Percentiles rank a stretch among this genome's conserved stretches.
These are phyloP conservation scores for Hysterangium stoloniferum DNA, from an alignment of 768 basidiomycete species.

Conservation along the genomic window DNA sequence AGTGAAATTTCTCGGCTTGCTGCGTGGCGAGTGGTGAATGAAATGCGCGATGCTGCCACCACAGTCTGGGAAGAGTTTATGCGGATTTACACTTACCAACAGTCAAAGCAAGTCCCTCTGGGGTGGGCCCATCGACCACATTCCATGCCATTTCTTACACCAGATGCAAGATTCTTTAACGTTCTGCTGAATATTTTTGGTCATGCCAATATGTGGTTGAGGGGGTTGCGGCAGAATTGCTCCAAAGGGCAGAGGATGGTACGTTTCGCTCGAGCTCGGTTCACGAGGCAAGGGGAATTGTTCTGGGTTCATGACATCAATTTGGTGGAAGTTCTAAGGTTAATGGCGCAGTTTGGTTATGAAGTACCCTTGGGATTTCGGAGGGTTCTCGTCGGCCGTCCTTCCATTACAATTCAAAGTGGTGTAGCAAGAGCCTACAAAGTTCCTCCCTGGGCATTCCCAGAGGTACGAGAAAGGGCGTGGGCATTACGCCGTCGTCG, in stretches of 20 bases:
- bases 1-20: constrained; percentile 18
- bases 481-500: not conserved
- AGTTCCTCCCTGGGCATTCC: constrained; percentile 1
- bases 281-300: not conserved
- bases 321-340: constrained; percentile 3
- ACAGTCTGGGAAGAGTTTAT: constrained; percentile 15
- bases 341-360: constrained; percentile 10
- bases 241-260: not conserved
- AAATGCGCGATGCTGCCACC: constrained; percentile 29
- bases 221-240: not conserved
- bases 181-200: constrained; percentile 43
- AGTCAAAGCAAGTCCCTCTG: not conserved
- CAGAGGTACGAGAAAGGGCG: too few species aligned
- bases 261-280: not conserved
- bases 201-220: constrained; percentile 13
- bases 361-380: constrained; percentile 10
- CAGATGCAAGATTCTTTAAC: constrained; percentile 66
- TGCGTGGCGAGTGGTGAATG: constrained; percentile 26
- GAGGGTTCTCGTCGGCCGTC: constrained; percentile 4
- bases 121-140: constrained; percentile 13
- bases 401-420: not conserved
- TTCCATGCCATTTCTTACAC: constrained; percentile 29
- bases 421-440: not conserved
- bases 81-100: not conserved
- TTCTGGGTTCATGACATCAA: constrained; percentile 1